Percentiles rank a stretch among this genome's conserved stretches.
Evolutionary conservation across 305 asterid genomes (phyloP).

Genomic region (Plantago coronopus): DNA sequence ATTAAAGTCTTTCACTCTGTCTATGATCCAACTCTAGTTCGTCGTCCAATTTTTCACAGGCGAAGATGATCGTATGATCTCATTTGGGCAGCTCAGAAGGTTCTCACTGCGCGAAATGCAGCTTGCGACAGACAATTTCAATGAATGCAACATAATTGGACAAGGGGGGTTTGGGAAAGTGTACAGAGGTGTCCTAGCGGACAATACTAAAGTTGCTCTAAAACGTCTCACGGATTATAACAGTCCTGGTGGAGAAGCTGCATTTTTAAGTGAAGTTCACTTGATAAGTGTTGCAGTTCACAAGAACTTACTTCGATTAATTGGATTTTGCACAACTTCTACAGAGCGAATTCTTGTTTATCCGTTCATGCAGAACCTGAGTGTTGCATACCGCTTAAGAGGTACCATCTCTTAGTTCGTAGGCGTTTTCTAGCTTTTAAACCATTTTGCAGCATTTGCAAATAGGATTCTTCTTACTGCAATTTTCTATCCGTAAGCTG

Average conservation of each 20-base stretch:
- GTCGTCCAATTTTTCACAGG: constrained; percentile 29
- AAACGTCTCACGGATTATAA: constrained; percentile 71
- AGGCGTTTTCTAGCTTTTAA: neutral
- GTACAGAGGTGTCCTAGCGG: constrained; percentile 60
- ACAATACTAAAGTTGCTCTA: constrained; percentile 61
- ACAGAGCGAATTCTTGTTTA: constrained; percentile 82
- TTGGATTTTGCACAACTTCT: constrained; percentile 73
- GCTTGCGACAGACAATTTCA: constrained; percentile 69
- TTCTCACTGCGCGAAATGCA: constrained; percentile 79
- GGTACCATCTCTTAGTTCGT: constrained; percentile 31
- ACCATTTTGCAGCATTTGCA: no score
- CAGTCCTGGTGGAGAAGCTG: constrained; percentile 88
- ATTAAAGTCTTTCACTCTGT: neutral
- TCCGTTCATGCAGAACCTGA: constrained; percentile 86
- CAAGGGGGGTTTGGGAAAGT: constrained; percentile 96
- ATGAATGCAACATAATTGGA: constrained; percentile 63
- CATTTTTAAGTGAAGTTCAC: constrained; percentile 71
- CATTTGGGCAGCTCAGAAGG: constrained; percentile 66
- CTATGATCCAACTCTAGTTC: neutral
- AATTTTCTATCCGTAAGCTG: no score
- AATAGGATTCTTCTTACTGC: no score
- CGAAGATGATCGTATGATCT: constrained; percentile 61
- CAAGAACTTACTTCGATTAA: constrained; percentile 68
- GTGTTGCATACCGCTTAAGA: constrained; percentile 80
- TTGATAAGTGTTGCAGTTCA: constrained; percentile 85